These are phyloP conservation scores for Linnemannia zychae DNA, from an alignment of 192 early-diverging fungal species.

Conservation along the genomic window DNA sequence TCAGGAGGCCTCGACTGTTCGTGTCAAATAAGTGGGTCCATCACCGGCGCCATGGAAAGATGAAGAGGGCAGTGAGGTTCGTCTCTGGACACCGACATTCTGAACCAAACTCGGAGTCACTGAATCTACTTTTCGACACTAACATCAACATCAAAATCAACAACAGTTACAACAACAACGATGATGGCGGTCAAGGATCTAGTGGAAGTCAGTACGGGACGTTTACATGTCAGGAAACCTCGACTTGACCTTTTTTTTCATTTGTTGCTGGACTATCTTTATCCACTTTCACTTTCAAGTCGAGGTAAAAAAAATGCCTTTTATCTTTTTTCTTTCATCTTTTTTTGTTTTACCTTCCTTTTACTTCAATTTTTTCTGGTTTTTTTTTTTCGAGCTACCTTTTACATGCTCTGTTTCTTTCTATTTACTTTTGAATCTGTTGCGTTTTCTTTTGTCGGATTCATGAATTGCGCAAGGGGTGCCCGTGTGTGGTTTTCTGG, in stretches of 20 bases:
- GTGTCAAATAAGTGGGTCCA: neutral
- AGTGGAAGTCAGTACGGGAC: constrained; percentile 15
- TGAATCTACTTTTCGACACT: neutral
- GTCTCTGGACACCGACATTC: neutral
- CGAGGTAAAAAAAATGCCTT: neutral
- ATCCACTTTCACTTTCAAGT: neutral
- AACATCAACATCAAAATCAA: neutral
- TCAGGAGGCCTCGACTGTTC: constrained; percentile 8
- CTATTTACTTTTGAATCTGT: neutral
- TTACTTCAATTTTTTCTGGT: neutral
- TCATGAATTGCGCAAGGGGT: constrained; percentile 51
- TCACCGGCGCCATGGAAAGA: constrained; percentile 13
- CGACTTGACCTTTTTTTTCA: constrained; percentile 25
- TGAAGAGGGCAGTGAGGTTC: constrained; percentile 10
- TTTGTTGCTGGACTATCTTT: neutral
- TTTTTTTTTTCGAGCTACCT: neutral
- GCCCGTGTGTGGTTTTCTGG: constrained; percentile 39
- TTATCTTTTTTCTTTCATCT: neutral
- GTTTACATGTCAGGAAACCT: constrained; percentile 22
- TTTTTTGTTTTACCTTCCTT: constrained; percentile 19
- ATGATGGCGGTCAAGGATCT: constrained; percentile 1
- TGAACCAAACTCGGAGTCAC: neutral
- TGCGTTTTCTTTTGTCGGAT: constrained; percentile 16
- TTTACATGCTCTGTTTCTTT: neutral
- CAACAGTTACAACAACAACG: too few relatives aligned